Conservation (phyloP, 441 rosid species). For the Aquilaria agallochum region DNA sequence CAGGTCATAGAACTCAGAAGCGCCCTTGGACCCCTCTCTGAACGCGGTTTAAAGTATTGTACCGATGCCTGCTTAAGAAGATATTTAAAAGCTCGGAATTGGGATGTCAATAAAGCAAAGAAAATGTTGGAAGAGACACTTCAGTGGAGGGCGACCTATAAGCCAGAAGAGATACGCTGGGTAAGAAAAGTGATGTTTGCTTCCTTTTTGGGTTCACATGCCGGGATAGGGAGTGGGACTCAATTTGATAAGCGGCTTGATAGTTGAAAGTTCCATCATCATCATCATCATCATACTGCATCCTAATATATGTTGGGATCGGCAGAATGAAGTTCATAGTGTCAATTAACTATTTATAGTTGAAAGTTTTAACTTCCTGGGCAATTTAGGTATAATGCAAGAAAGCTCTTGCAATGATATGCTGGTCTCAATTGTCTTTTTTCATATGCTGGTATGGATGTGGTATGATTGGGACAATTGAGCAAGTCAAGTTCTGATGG, state of each 20-base stretch:
- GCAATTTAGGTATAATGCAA: too few relatives aligned
- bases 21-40: slow-evolving; percentile 47
- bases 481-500: not conserved
- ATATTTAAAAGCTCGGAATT: slow-evolving; percentile 49
- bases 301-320: too few relatives aligned
- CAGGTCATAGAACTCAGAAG: slow-evolving; percentile 45
- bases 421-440: too few relatives aligned
- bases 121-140: slow-evolving; percentile 55
- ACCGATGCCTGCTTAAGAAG: slow-evolving; percentile 45
- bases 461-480: not conserved
- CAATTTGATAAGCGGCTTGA: not conserved
- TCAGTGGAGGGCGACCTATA: slow-evolving; percentile 53
- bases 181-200: slow-evolving; percentile 17
- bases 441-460: too few relatives aligned
- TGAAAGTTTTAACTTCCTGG: too few relatives aligned
- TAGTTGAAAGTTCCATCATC: not conserved
- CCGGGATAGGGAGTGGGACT: not conserved
- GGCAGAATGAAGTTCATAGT: too few relatives aligned
- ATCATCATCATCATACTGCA: not conserved
- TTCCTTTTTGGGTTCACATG: too few relatives aligned
- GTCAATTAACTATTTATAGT: too few relatives aligned
- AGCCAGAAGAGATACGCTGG: slow-evolving; percentile 67
- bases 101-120: slow-evolving; percentile 50
- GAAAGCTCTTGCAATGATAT: too few relatives aligned
- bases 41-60: slow-evolving; percentile 39